A percentile compares a stretch with the other conserved stretches of the same genome.
phyloP scores from a whole-genome alignment of 2,329 filamentous ascomycete species.

The Arthrobotrys sinensis region DNA sequence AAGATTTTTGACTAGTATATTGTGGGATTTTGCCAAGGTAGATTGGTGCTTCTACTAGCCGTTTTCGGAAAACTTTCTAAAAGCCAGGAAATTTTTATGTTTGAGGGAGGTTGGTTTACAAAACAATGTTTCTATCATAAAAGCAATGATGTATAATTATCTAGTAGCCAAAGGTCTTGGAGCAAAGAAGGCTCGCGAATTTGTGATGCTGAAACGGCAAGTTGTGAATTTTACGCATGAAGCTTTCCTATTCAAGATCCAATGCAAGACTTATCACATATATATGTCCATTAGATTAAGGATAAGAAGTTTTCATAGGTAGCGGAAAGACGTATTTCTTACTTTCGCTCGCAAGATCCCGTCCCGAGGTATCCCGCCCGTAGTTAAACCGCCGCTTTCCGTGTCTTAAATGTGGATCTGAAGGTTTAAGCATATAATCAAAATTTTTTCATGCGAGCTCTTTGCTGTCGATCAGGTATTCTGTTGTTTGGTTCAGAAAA shows the following conservation, averaged over 20 bases:
- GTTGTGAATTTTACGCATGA: constrained; percentile 4
- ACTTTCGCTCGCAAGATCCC: constrained; percentile 6
- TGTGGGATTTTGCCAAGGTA: neutral
- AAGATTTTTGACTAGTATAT: neutral
- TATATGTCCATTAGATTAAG: constrained; percentile 15
- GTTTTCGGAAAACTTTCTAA: neutral
- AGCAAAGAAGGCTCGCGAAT: neutral
- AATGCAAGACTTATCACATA: constrained; percentile 21
- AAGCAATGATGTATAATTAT: neutral
- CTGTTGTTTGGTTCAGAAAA: neutral
- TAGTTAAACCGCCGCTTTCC: constrained; percentile 9
- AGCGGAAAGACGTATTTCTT: constrained; percentile 7
- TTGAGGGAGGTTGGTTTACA: neutral
- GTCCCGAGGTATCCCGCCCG: constrained; percentile 3
- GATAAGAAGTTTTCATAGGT: neutral
- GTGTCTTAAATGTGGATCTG: constrained; percentile 5
- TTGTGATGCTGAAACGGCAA: constrained; percentile 13
- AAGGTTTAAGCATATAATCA: neutral
- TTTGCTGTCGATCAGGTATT: constrained; percentile 3
- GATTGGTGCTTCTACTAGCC: neutral
- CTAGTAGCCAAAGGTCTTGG: constrained; percentile 6
- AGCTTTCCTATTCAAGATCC: neutral
- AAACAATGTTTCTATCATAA: neutral
- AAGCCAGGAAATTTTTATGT: neutral
- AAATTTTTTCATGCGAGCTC: neutral